Evolutionary conservation across 768 basidiomycete genomes (phyloP).

Genomic region (Lactarius trivialis): DNA sequence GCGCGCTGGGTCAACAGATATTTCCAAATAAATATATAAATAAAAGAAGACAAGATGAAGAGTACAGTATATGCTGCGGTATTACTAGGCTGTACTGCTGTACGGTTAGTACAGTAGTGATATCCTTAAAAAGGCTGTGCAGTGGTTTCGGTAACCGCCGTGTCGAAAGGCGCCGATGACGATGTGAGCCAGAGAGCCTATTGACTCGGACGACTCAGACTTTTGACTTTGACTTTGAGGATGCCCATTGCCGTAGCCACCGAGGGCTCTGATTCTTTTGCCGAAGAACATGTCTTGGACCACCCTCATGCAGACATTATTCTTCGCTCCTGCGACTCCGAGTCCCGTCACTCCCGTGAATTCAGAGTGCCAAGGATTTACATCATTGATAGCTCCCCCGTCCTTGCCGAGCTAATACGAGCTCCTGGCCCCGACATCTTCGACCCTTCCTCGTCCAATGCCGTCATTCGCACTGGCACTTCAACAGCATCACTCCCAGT

Average conservation of each 20-base stretch:
- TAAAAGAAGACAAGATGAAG: too few species aligned
- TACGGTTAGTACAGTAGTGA: too few species aligned
- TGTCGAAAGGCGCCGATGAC: not conserved
- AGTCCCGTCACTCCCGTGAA: too few species aligned
- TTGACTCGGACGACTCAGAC: not conserved
- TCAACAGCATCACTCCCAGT: not conserved
- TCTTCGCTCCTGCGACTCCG: slow-evolving; percentile 2
- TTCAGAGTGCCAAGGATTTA: slow-evolving; percentile 10
- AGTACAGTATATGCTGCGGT: too few species aligned
- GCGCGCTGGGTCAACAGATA: too few species aligned
- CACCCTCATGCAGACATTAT: slow-evolving; percentile 7
- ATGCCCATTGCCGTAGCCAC: not conserved
- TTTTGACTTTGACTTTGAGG: not conserved
- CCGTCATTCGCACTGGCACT: not conserved
- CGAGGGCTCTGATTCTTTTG: not conserved
- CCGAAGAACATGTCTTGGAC: not conserved
- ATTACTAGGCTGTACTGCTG: too few species aligned
- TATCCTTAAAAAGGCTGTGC: too few species aligned
- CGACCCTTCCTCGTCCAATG: not conserved
- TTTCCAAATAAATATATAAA: too few species aligned
- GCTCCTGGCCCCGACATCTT: not conserved
- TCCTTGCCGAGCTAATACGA: slow-evolving; percentile 24
- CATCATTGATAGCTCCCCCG: slow-evolving; percentile 8
- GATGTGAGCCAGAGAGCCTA: not conserved
- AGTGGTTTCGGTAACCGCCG: not conserved